Conservation (phyloP, 129 eudicot species). For the Saposhnikovia divaricata region DNA sequence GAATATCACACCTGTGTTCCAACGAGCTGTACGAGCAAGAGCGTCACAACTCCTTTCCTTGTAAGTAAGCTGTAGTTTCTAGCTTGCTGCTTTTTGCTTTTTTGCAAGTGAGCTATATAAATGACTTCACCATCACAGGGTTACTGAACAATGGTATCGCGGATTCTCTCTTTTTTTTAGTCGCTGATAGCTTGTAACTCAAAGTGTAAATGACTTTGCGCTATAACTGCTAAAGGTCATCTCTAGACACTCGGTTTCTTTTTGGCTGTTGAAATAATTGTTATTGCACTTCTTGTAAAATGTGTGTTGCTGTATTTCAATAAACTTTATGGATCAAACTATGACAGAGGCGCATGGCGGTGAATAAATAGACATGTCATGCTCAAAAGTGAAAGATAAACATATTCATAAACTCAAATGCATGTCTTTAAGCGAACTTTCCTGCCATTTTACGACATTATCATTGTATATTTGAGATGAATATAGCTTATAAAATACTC, state of each 20-base stretch:
- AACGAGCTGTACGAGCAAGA: constrained; percentile 9
- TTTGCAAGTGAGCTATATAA: neutral
- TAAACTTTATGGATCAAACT: neutral
- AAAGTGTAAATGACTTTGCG: neutral
- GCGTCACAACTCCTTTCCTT: constrained; percentile 7
- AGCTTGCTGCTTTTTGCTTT: neutral
- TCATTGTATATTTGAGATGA: too few relatives aligned
- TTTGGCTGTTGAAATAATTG: neutral
- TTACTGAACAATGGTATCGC: neutral
- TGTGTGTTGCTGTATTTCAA: neutral
- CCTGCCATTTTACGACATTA: too few relatives aligned
- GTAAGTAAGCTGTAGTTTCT: neutral
- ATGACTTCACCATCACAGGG: neutral
- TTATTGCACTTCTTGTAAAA: neutral
- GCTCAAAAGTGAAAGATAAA: too few relatives aligned
- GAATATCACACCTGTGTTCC: constrained; percentile 1
- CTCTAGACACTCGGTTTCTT: neutral
- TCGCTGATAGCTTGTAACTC: neutral
- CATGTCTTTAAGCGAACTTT: too few relatives aligned
- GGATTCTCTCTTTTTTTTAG: neutral
- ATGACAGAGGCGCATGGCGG: neutral
- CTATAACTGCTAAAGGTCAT: neutral
- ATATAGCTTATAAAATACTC: too few relatives aligned
- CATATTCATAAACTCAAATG: too few relatives aligned
- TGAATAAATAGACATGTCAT: too few relatives aligned